These are phyloP conservation scores for Penicillium sp. DNA, from an alignment of 2,329 filamentous ascomycete genomes.

Conservation along the genomic window DNA sequence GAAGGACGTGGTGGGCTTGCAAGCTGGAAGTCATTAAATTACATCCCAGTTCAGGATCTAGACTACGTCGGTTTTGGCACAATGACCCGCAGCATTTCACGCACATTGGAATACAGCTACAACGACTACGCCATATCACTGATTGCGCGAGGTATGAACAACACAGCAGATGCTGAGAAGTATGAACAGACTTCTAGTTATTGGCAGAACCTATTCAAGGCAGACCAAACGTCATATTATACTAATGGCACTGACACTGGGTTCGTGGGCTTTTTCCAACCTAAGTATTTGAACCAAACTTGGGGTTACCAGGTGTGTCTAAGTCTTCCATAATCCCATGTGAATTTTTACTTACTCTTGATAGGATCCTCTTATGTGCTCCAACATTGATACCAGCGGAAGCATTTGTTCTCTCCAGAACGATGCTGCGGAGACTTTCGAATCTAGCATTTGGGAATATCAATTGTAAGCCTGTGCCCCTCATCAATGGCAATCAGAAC, in stretches of 20 bases:
- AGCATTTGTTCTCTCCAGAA: slow-evolving; percentile 29
- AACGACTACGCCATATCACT: slow-evolving; percentile 64
- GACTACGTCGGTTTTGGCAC: slow-evolving; percentile 63
- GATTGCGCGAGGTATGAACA: slow-evolving; percentile 55
- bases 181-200: slow-evolving; percentile 39
- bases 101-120: slow-evolving; percentile 72
- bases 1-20: slow-evolving; percentile 64
- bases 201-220: slow-evolving; percentile 65
- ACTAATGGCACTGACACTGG: slow-evolving; percentile 57
- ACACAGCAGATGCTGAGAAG: slow-evolving; percentile 46
- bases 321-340: slow-evolving; percentile 39
- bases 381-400: slow-evolving; percentile 49
- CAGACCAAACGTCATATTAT: slow-evolving; percentile 50
- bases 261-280: slow-evolving; percentile 66
- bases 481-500: slow-evolving; percentile 47
- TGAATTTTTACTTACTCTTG: slow-evolving; percentile 32
- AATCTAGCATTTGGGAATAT: slow-evolving; percentile 31
- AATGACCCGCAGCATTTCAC: slow-evolving; percentile 64
- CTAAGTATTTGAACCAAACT: slow-evolving; percentile 61
- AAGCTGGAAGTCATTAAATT: slow-evolving; percentile 65
- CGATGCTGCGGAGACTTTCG: slow-evolving; percentile 27
- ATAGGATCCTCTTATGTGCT: slow-evolving; percentile 50
- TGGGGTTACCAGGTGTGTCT: slow-evolving; percentile 59
- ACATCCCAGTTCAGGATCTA: slow-evolving; percentile 65
- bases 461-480: slow-evolving; percentile 45